A percentile compares a stretch with the other conserved stretches of the same genome.
Conservation (phyloP, 805 yeast genomes). For the Komagataella pastoris region DNA sequence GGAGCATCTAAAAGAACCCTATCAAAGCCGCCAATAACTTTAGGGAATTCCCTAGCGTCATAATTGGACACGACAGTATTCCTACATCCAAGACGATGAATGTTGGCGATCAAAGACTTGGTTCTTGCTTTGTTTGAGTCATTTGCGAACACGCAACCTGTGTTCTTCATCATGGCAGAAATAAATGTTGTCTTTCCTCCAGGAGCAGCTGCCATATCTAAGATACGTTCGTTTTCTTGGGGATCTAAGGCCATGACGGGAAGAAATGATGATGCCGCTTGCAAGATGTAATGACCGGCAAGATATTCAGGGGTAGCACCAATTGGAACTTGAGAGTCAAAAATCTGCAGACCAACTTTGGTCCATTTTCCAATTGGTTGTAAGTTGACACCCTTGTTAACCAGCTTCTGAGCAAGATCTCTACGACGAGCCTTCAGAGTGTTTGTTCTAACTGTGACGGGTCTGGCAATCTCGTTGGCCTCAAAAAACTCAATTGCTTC, state of each 20-base stretch:
- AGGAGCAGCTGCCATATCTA: constrained; percentile 99
- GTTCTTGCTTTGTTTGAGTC: constrained; percentile 96
- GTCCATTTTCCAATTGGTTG: constrained; percentile 98
- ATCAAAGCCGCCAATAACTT: constrained; percentile 96
- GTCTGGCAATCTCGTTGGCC: constrained; percentile 95
- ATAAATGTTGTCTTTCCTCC: constrained; percentile 97
- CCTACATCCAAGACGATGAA: constrained; percentile 92
- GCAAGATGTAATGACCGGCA: constrained; percentile 95
- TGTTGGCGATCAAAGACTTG: constrained; percentile 90
- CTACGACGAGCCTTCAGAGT: constrained; percentile 90
- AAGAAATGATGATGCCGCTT: constrained; percentile 95
- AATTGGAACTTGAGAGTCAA: constrained; percentile 98
- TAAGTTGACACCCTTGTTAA: constrained; percentile 91
- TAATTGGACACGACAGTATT: constrained; percentile 95
- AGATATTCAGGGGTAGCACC: constrained; percentile 99
- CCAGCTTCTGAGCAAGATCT: constrained; percentile 88
- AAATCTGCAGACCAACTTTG: constrained; percentile 92
- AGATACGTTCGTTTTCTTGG: constrained; percentile 88
- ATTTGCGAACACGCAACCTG: constrained; percentile 95
- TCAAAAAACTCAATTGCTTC: constrained; percentile 98
- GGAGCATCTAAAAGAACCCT: constrained; percentile 95
- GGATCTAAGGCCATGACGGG: constrained; percentile 98
- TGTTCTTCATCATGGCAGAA: constrained; percentile 93
- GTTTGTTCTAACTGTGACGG: constrained; percentile 95
- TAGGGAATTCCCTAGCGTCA: constrained; percentile 97